Base-by-base conservation (phyloP, 768 basidiomycete species). In the Naematelia aurantialba region DNA sequence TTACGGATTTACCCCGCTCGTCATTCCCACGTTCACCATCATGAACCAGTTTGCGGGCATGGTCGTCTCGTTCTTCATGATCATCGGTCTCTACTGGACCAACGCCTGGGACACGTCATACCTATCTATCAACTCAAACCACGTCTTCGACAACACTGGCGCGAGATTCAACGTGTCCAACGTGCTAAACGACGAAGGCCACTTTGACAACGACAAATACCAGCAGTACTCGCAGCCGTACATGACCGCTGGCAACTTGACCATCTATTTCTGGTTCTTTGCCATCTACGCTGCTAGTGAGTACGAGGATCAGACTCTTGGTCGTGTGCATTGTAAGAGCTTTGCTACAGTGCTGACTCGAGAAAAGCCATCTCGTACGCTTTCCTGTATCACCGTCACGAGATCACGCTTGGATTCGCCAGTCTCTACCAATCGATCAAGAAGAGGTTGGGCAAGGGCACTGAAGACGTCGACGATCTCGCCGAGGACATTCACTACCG, bases 131-230 rank as follows among this genome's bases (percentile, higher is more conserved):
- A 39, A 75, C 62, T 65, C 63, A 57, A 59, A 77, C 39, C 62
- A 58, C 21, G 63, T 66, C 31, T 83, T 76, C 51, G 81, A 82
- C 67, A 80, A 80, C 56, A 78, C 75, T 1, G 83, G 82, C 55
- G 80, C 79, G 17, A 74, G 79, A 0, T 85, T 82, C 71, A 75
- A 83, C 61, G 79, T 83, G 39, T 60, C 68, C 4, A 73, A 76
- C 13, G 80, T 85, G 29, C 66, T 83, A 21, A 79, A 69, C 22
- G 74, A 80, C 17, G 56, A 76, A 27, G 77, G 76, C 2, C 77
- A 76, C 1, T 75, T 85, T 53, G 76, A 83, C 59, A 52, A 76
- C 22, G 77, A 74, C 1, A 81, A 80, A 13, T 85, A 84, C 69
- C 70, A 78, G 51, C 72, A 67, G 0, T 84, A 70, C 57, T 81